Evolutionary conservation across 805 yeast species (phyloP).

Genomic region (Monosporozyma yasuniensis): DNA sequence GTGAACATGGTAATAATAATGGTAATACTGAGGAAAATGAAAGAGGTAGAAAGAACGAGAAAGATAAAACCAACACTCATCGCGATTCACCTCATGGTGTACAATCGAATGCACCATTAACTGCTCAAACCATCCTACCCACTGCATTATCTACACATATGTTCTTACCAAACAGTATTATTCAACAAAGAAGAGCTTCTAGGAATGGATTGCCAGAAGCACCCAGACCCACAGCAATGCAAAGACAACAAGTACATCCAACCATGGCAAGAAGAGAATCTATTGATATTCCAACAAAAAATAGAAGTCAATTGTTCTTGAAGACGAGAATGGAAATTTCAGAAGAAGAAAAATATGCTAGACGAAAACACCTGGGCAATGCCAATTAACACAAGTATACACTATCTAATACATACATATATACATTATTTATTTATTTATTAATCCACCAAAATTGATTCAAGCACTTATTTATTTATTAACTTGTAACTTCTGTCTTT

Average conservation of each 20-base stretch:
- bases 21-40: background rate
- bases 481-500: no score
- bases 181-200: constrained; percentile 23
- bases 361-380: background rate
- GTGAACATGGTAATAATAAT: background rate
- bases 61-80: constrained; percentile 24
- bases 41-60: background rate
- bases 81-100: constrained; percentile 4
- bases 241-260: background rate
- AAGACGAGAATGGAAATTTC: constrained; percentile 30
- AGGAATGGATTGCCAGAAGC: constrained; percentile 1
- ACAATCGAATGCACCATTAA: constrained; percentile 50
- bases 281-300: constrained; percentile 29
- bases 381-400: background rate
- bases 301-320: constrained; percentile 16
- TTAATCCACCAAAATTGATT: background rate
- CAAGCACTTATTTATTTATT: background rate
- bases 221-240: background rate
- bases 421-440: background rate
- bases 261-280: constrained; percentile 17
- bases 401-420: background rate
- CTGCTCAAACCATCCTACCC: constrained; percentile 49
- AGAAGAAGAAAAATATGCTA: constrained; percentile 22
- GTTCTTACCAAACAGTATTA: constrained; percentile 43
- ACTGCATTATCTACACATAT: constrained; percentile 53